These are phyloP conservation scores for Colletotrichum endophyticum DNA, from an alignment of 2,329 filamentous ascomycete species.

Conservation along the genomic window DNA sequence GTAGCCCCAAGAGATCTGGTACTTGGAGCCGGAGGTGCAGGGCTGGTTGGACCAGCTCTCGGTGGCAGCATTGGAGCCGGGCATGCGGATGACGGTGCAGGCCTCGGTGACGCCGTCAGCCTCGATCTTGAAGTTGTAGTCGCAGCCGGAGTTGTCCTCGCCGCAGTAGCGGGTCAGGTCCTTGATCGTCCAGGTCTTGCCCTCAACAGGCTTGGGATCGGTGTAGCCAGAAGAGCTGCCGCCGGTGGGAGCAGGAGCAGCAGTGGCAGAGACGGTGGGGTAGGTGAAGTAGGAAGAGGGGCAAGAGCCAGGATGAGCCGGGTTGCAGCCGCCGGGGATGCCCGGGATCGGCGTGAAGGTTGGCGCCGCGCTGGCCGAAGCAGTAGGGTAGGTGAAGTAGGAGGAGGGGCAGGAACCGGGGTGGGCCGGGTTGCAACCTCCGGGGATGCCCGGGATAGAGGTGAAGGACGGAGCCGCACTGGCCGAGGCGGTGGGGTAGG, in stretches of 20 bases:
- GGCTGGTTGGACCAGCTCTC: constrained; percentile 14
- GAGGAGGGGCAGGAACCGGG: constrained; percentile 7
- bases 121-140: constrained; percentile 16
- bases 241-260: neutral
- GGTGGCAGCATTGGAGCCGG: neutral
- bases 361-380: neutral
- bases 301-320: neutral
- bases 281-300: neutral
- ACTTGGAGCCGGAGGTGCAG: constrained; percentile 1
- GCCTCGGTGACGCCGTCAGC: neutral
- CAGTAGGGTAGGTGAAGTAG: constrained; percentile 9
- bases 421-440: constrained; percentile 18
- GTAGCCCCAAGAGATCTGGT: constrained; percentile 9
- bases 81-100: constrained; percentile 6
- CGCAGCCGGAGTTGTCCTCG: neutral
- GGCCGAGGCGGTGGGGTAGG: neutral
- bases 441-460: constrained; percentile 5
- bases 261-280: neutral
- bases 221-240: neutral
- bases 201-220: neutral
- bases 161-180: constrained; percentile 8
- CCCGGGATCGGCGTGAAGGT: constrained; percentile 1
- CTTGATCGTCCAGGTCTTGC: constrained; percentile 11
- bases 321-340: constrained; percentile 18
- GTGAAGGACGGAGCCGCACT: neutral